phyloP scores from a whole-genome alignment of 139 green algal species.

The Coelastrella sp. region DNA sequence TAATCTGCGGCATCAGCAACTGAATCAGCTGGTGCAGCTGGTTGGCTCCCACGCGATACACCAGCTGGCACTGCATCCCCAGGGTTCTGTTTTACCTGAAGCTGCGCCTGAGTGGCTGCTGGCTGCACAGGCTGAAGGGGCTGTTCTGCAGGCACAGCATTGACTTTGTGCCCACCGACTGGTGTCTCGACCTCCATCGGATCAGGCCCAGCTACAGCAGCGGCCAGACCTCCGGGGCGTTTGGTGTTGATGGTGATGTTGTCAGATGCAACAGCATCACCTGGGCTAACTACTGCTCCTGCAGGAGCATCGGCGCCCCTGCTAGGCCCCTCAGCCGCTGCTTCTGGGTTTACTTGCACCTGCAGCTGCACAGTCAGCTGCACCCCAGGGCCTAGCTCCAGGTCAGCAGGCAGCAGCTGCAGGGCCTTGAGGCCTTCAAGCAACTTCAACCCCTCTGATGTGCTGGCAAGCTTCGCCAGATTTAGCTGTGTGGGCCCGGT shows the following conservation, averaged over 20 bases:
- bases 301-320: not conserved
- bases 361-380: conserved; percentile 16
- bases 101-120: no score
- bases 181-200: not conserved
- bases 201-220: not conserved
- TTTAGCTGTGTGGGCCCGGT: not conserved
- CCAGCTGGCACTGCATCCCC: not conserved
- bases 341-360: conserved; percentile 12
- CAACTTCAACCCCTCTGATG: not conserved
- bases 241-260: no score
- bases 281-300: not conserved
- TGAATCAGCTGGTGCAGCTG: not conserved
- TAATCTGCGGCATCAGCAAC: not conserved
- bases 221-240: not conserved
- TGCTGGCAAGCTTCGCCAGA: not conserved
- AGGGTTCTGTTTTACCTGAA: no score
- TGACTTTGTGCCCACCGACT: not conserved
- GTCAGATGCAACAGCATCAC: not conserved
- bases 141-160: no score
- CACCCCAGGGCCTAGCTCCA: not conserved
- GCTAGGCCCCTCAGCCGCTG: not conserved
- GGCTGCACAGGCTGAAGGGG: no score
- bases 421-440: conserved; percentile 4
- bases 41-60: not conserved
- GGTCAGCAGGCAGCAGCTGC: conserved; percentile 17